Evolutionary conservation across 768 basidiomycete genomes (phyloP), one percentile per base, ranked within the genome.

Genomic region (Austroboletus eburneus): DNA sequence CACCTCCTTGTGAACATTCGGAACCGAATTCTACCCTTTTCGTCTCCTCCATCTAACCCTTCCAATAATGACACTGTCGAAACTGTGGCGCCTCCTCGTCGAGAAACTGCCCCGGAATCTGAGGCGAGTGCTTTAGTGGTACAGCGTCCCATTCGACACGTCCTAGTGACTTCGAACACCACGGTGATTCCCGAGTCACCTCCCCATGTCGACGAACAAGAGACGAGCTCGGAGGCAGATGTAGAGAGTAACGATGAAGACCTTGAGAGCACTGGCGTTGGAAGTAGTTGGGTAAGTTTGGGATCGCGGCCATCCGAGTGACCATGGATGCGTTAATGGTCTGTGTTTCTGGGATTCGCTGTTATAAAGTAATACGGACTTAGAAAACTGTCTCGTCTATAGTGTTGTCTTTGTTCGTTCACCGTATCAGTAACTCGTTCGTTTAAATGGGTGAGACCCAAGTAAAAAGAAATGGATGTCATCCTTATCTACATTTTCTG

Each of bases 201-300:
- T 29, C 36, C 50, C 12, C 41, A 55, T 37, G 48, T 44, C 13
- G 43, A 50, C 2, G 58, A 58, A 41, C 54, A 57, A 17, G 85
- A 81, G 45, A 68, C 71, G 17, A 73, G 69, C 36, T 85, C 84
- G 1, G 85, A 88, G 43, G 76, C 77, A 6, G 87, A 88, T 47
- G 72, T 78, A 10, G 86, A 87, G 63, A 83, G 83, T 55, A 81
- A 79, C 53, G 67, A 71, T 12, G 76, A 74, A 2, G 79, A 78
- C 47, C 70, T 75, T 3, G 80, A 76, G 48, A 63, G 55, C 12
- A 67, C 72, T 5, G 72, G 71, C 24, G 78, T 78, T 22, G 78
- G 69, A 30, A 73, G 78, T 40, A 87, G 85, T 52, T 91, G 87
- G 87, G 69, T 91, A 42, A 87, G 79, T 60, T 66, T 89, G 58